These are phyloP conservation scores for Tetradesmus obliquus DNA, from an alignment of 139 green algal species.

Conservation along the genomic window DNA sequence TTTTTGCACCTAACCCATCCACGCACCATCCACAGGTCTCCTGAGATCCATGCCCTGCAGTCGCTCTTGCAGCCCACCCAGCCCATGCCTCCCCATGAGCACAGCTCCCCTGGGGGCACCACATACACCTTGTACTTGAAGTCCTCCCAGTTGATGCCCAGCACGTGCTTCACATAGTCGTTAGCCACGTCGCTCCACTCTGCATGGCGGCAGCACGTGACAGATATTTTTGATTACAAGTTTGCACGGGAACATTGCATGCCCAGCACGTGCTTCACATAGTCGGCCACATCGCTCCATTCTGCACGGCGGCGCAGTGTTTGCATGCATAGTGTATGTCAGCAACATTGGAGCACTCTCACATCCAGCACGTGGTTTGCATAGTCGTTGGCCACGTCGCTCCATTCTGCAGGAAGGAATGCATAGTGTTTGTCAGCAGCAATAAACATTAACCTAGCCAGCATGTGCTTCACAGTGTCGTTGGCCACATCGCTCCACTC, in stretches of 20 bases:
- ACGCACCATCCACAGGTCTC: conserved; percentile 37
- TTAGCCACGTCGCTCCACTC: conserved; percentile 39
- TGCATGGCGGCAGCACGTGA: neutral
- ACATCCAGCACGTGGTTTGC: neutral
- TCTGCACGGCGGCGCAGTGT: too few relatives aligned
- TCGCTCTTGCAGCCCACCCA: conserved; percentile 45
- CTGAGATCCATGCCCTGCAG: conserved; percentile 48
- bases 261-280: neutral
- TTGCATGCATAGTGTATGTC: too few relatives aligned
- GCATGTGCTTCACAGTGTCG: neutral
- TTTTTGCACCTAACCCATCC: too few relatives aligned
- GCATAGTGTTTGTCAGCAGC: too few relatives aligned
- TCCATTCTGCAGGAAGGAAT: conserved; percentile 11
- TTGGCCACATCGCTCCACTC: too few relatives aligned
- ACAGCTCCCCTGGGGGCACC: conserved; percentile 36
- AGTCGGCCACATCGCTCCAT: too few relatives aligned
- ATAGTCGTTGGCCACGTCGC: conserved; percentile 32
- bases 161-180: neutral
- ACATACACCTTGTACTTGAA: conserved; percentile 51
- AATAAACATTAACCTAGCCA: neutral
- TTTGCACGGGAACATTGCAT: neutral
- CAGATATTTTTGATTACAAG: neutral
- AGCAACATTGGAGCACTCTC: too few relatives aligned
- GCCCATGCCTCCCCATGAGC: conserved; percentile 49
- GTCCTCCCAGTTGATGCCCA: conserved; percentile 17